Conservation (phyloP, 108 stramenopile species). For the Mayamaea pseudoterrestris region DNA sequence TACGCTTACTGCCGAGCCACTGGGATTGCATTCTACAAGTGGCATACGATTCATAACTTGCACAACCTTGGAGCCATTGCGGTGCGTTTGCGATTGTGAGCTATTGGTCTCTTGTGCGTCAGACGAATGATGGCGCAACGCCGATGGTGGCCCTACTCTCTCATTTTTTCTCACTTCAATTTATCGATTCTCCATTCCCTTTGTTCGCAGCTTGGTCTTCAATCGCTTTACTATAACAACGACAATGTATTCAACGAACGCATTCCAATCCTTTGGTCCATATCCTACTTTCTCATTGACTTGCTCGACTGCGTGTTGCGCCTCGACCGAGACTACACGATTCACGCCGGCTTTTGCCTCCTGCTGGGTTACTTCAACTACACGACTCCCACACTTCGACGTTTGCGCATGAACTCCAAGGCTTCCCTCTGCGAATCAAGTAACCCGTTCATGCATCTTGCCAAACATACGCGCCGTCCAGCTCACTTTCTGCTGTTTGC, state of each 20-base stretch:
- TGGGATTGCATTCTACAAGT: constrained; percentile 5
- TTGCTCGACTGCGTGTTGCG: constrained; percentile 12
- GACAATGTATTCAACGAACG: constrained; percentile 28
- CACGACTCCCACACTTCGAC: constrained; percentile 10
- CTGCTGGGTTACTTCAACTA: constrained; percentile 14
- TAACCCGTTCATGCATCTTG: constrained; percentile 10
- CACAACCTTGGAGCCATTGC: constrained; percentile 21
- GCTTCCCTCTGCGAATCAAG: constrained; percentile 19
- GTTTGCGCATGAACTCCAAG: constrained; percentile 27
- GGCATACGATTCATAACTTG: constrained; percentile 15
- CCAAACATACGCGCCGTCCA: constrained; percentile 20
- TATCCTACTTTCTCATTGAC: constrained; percentile 26
- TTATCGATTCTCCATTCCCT: no score
- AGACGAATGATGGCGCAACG: no score
- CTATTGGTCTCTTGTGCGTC: no score
- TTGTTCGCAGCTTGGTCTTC: no score
- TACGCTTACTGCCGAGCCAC: constrained; percentile 6
- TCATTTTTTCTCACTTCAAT: no score
- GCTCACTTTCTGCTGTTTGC: constrained; percentile 22
- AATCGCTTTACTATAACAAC: constrained; percentile 18
- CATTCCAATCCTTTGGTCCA: constrained; percentile 18
- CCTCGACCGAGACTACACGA: constrained; percentile 6
- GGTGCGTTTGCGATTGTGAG: no score
- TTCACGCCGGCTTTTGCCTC: constrained; percentile 18
- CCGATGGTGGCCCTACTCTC: no score